Conservation (phyloP, 495 filamentous ascomycete species). For the Staphylotrichum longicolle region DNA sequence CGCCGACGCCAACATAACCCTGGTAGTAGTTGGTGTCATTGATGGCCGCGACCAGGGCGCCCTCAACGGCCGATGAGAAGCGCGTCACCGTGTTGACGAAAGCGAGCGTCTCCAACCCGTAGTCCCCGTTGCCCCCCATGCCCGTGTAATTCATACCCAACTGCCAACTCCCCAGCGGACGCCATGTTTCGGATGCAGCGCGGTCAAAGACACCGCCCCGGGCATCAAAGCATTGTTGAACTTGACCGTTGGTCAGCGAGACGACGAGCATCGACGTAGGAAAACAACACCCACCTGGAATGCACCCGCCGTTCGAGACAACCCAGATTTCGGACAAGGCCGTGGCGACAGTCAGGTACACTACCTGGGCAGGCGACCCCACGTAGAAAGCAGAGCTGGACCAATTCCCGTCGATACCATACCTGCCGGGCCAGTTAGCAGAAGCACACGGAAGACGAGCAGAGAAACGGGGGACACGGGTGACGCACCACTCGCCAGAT, state of each 20-base stretch:
- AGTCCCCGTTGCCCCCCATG: slow-evolving; percentile 53
- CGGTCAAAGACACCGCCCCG: slow-evolving; percentile 56
- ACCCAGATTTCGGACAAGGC: slow-evolving; percentile 58
- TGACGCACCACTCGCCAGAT: slow-evolving; percentile 43
- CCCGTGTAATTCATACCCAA: slow-evolving; percentile 55
- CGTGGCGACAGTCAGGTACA: slow-evolving; percentile 58
- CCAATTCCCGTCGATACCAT: slow-evolving; percentile 53
- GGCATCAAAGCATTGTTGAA: slow-evolving; percentile 40
- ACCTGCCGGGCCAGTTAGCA: slow-evolving; percentile 38
- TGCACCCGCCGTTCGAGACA: slow-evolving; percentile 52
- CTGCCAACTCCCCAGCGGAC: slow-evolving; percentile 52
- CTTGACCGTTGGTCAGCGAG: slow-evolving; percentile 34
- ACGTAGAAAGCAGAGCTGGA: slow-evolving; percentile 54
- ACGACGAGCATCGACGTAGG: slow-evolving; percentile 15
- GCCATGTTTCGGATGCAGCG: slow-evolving; percentile 55
- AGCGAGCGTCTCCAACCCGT: slow-evolving; percentile 56
- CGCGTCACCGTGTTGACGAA: slow-evolving; percentile 43
- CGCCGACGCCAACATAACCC: slow-evolving; percentile 58
- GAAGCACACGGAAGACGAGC: slow-evolving; percentile 13
- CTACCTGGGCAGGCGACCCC: slow-evolving; percentile 55
- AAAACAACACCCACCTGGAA: slow-evolving; percentile 34
- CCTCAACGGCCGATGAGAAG: slow-evolving; percentile 45
- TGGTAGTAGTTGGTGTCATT: slow-evolving; percentile 56
- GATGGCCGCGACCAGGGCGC: slow-evolving; percentile 52
- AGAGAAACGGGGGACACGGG: slow-evolving; percentile 4